Evolutionary conservation across 352 stramenopile genomes (phyloP).

Genomic region (Phytophthora constricta): DNA sequence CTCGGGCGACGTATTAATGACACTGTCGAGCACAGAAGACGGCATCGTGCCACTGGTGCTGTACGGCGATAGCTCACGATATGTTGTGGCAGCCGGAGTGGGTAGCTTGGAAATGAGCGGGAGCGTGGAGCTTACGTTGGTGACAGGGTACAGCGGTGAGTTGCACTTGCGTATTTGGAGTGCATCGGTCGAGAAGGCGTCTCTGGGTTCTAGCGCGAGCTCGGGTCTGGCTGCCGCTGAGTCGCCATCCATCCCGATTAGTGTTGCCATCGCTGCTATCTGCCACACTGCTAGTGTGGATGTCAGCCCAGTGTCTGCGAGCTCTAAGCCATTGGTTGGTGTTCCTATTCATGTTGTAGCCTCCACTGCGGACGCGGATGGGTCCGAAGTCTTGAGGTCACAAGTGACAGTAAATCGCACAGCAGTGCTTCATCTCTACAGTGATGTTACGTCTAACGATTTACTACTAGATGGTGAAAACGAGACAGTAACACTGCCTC

Average conservation of each 20-base stretch:
- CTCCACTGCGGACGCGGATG: conserved; percentile 39
- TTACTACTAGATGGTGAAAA: conserved; percentile 6
- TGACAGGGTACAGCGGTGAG: conserved; percentile 29
- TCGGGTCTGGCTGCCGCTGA: not conserved
- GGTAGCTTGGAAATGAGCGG: conserved; percentile 23
- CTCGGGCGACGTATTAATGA: conserved; percentile 10
- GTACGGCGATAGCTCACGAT: conserved; percentile 6
- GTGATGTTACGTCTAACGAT: conserved; percentile 25
- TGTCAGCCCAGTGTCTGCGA: conserved; percentile 28
- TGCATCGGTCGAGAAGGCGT: conserved; percentile 13
- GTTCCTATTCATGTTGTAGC: conserved; percentile 27
- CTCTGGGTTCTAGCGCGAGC: not conserved
- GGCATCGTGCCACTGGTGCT: conserved; percentile 13
- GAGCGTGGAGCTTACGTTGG: conserved; percentile 30
- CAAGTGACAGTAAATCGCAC: conserved; percentile 34
- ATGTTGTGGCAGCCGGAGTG: conserved; percentile 14
- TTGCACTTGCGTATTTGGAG: conserved; percentile 21
- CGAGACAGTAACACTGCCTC: conserved; percentile 18
- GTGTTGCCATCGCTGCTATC: conserved; percentile 25
- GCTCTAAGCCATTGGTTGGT: conserved; percentile 30
- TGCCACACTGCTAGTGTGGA: conserved; percentile 30
- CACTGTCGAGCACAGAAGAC: conserved; percentile 17
- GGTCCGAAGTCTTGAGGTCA: conserved; percentile 30
- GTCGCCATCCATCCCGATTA: not conserved
- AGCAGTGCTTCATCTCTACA: conserved; percentile 27